Evolutionary conservation across 768 basidiomycete genomes (phyloP), one percentile per base, ranked within the genome.

Genomic region (Tulasnella sp.): DNA sequence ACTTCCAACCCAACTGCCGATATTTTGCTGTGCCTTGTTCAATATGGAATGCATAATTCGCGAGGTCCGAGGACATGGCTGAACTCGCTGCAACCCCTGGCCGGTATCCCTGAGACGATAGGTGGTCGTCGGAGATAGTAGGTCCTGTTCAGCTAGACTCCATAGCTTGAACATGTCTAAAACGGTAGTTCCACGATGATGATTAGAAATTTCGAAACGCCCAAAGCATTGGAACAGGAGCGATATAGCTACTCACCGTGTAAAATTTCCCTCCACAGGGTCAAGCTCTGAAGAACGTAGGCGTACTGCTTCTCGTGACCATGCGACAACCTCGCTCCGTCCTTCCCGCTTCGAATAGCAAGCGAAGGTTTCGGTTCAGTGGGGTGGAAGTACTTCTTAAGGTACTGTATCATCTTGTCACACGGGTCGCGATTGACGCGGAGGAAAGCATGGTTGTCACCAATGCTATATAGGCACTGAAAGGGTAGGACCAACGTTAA

Each of bases 81-180:
- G 94, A 15, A 95, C 93, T 69, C 94, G 91, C 84, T 95, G 95
- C 75, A 95, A 87, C n/a, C 94, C 94, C 82, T 95, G 94, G 37
- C 94, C 94, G 0, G 94, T 95, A 83, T 95, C 94, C 39, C 94
- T 90, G 51, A 95, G 87, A 40, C 94, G 91, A 83, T 95, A 95
- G 3, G 90, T 83, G 55, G 91, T 85, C 29, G 86, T 90, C 81
- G 94, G 90, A 7, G 92, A 90, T n/a, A 95, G 87, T 18, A 95
- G 83, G 80, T 95, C 94, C 79, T 91, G 89, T 82, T 95, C 94
- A 0, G 93, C 89, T 2, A 94, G 86, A 4, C 89, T 91, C 93
- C 92, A 95, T 51, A 95, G 84, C 79, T 91, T 92, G 86, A 95
- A 95, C 92, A 95, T 94, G 81, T 95, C 93, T 94, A 46, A 51